Evolutionary conservation across 1,284 basidiomycete genomes (phyloP), one percentile per base, ranked within the genome.

Genomic region (Ustilago trichophora): DNA sequence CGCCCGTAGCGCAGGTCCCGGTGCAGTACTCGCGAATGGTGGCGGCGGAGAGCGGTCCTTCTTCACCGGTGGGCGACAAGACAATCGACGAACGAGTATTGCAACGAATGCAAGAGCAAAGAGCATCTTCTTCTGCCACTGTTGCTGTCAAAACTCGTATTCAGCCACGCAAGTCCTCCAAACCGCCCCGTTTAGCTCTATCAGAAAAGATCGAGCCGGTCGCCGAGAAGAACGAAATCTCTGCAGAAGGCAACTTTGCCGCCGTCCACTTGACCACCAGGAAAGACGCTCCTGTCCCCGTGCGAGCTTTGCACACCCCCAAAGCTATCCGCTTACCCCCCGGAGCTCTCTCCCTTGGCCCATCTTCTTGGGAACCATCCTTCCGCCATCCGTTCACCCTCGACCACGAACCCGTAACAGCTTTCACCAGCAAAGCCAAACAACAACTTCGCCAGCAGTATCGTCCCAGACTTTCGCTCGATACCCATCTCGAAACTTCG

Each of bases 331-430:
- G 44, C 0, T 13, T 60, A 9, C 52, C 64, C 9, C 25, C 48
- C 5, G 64, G 64, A 22, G 57, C 64, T 1, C 43, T 67, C 13
- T 36, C 40, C 2, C 44, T 67, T 5, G 57, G 53, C 6, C 41
- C 64, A 1, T 51, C 63, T 2, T 49, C 64, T 1, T 55, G 48
- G 45, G 36, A 56, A 18, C 48, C 47, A 9, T 21, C 45, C 1
- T 67, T 67, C 34, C 44, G 53, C 8, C 48, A 68, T 21, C 58
- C 65, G 4, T 62, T 68, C 29, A 33, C 42, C 33, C 16, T 16
- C 16, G 34, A 40, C 0, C 38, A 55, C 31, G 59, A 51, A 13
- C 21, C 26, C 13, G 19, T 50, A 1, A n/a, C n/a, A n/a, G n/a
- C n/a, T n/a, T 10, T 40, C 15, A 66, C 38, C 6, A 57, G 42